Percentiles rank a stretch among this genome's conserved stretches.
Evolutionary conservation across 2,329 filamentous ascomycete genomes (phyloP).

Genomic region (Coleophoma cylindrospora): DNA sequence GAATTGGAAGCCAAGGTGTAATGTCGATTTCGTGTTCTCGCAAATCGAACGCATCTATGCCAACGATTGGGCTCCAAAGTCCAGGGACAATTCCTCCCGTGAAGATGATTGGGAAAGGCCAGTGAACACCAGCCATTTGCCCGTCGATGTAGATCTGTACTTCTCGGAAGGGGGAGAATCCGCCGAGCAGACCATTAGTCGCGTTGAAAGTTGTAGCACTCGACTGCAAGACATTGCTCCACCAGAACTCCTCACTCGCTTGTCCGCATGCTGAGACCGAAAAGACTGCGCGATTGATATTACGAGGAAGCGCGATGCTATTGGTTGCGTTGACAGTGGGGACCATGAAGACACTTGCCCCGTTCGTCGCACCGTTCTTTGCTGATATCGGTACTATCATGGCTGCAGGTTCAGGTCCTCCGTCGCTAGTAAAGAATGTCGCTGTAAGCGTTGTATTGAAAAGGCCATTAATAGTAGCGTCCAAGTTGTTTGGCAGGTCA

Average conservation of each 20-base stretch:
- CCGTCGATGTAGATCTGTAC: slow-evolving; percentile 73
- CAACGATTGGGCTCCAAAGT: slow-evolving; percentile 74
- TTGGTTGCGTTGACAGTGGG: slow-evolving; percentile 58
- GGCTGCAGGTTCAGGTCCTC: slow-evolving; percentile 47
- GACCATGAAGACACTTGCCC: slow-evolving; percentile 62
- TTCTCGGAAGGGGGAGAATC: slow-evolving; percentile 71
- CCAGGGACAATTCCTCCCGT: slow-evolving; percentile 75
- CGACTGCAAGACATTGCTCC: slow-evolving; percentile 66
- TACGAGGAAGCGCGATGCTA: slow-evolving; percentile 57
- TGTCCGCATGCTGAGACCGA: slow-evolving; percentile 76
- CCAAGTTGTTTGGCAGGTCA: slow-evolving; percentile 70
- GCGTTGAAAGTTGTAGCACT: slow-evolving; percentile 53
- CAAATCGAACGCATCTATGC: slow-evolving; percentile 74
- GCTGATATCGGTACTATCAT: slow-evolving; percentile 64
- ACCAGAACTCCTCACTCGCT: slow-evolving; percentile 78
- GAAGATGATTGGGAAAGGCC: slow-evolving; percentile 80
- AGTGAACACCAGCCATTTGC: slow-evolving; percentile 66
- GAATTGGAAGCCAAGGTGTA: slow-evolving; percentile 65
- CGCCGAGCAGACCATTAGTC: slow-evolving; percentile 53
- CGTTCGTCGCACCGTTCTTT: slow-evolving; percentile 39
- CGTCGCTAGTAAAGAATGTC: slow-evolving; percentile 56
- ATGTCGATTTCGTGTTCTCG: slow-evolving; percentile 79
- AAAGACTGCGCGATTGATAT: slow-evolving; percentile 65
- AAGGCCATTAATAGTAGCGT: slow-evolving; percentile 64
- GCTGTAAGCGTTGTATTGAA: slow-evolving; percentile 73